These are phyloP conservation scores for Neonectria ditissima DNA, from an alignment of 2,329 filamentous ascomycete genomes.

Conservation along the genomic window DNA sequence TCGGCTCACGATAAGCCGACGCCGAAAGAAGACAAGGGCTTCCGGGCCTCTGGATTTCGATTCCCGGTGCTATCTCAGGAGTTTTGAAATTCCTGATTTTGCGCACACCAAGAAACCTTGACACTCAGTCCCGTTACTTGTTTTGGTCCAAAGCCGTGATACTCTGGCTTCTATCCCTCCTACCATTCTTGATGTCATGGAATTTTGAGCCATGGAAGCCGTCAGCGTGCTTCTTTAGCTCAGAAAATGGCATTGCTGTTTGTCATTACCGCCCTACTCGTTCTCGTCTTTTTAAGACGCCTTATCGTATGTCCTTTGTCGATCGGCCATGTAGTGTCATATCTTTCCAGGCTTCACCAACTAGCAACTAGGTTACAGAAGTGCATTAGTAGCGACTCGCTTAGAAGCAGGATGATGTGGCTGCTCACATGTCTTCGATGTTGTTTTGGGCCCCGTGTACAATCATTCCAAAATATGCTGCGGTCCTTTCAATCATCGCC, in stretches of 20 bases:
- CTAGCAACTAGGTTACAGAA: neutral
- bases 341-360: neutral
- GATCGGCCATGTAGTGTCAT: neutral
- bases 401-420: neutral
- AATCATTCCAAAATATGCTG: neutral
- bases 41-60: neutral
- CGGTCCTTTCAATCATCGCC: neutral
- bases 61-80: neutral
- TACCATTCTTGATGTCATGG: neutral
- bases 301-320: neutral
- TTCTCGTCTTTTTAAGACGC: neutral
- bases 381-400: neutral
- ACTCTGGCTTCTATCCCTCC: fast-evolving
- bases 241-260: neutral
- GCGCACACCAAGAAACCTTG: neutral
- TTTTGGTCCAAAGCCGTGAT: neutral
- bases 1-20: neutral
- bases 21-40: neutral
- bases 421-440: neutral
- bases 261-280: neutral
- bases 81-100: neutral
- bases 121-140: neutral
- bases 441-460: neutral
- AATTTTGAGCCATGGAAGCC: neutral
- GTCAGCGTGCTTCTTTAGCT: neutral